Percentiles rank a stretch among this genome's conserved stretches.
phyloP scores from a whole-genome alignment of 1,139 yeast species.

The Pneumocystis sp. region DNA sequence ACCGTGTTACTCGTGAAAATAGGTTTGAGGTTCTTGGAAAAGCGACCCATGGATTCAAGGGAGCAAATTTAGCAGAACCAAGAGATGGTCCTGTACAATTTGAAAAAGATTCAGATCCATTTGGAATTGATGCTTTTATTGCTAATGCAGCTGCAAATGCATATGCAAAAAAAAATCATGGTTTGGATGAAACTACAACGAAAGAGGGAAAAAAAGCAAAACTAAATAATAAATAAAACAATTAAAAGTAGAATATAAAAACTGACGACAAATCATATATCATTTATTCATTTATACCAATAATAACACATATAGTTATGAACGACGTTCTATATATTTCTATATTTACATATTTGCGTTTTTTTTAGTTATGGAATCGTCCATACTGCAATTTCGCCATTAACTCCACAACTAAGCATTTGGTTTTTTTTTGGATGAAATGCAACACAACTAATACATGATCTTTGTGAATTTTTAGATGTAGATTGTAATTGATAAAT shows the following conservation, averaged over 20 bases:
- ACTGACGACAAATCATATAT: neutral
- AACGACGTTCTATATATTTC: neutral
- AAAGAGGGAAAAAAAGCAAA: neutral
- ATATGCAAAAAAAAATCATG: neutral
- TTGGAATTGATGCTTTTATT: slow-evolving; percentile 11
- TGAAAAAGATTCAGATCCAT: slow-evolving; percentile 28
- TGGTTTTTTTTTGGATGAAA: slow-evolving; percentile 14
- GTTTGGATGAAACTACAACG: neutral
- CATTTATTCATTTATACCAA: neutral
- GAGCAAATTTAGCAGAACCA: slow-evolving; percentile 15
- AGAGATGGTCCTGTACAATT: slow-evolving; percentile 39
- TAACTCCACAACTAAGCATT: slow-evolving; percentile 16
- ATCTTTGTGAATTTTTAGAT: neutral
- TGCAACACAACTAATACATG: slow-evolving; percentile 14
- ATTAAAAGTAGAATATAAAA: neutral
- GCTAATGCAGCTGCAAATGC: slow-evolving; percentile 1
- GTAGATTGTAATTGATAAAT: slow-evolving; percentile 13
- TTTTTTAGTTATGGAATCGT: neutral
- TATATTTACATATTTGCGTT: neutral
- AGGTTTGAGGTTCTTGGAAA: slow-evolving; percentile 26
- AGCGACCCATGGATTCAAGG: slow-evolving; percentile 19
- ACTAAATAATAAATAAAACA: neutral
- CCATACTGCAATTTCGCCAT: slow-evolving; percentile 12
- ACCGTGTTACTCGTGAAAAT: slow-evolving; percentile 23
- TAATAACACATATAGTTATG: neutral